Evolutionary conservation across 768 basidiomycete genomes (phyloP).

Genomic region (Lactarius psammicola): DNA sequence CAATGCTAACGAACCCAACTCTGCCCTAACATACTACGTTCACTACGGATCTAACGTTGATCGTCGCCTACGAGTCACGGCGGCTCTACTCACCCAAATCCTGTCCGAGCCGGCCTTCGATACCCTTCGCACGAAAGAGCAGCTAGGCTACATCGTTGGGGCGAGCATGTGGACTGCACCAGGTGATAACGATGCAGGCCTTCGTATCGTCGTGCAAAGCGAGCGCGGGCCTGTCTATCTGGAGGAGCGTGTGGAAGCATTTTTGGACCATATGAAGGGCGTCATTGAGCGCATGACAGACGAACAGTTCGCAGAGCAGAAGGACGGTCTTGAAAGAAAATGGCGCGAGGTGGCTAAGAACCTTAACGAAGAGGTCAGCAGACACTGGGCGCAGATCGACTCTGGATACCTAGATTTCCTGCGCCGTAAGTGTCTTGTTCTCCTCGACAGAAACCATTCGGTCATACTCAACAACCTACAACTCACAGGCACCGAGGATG

Average conservation of each 20-base stretch:
- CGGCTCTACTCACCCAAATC: slow-evolving; percentile 77
- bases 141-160: slow-evolving; percentile 90
- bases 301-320: slow-evolving; percentile 77
- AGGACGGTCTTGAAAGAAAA: slow-evolving; percentile 69
- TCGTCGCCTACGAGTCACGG: slow-evolving; percentile 59
- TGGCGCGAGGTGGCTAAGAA: slow-evolving; percentile 90
- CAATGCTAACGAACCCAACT: slow-evolving; percentile 86
- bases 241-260: slow-evolving; percentile 86
- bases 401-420: slow-evolving; percentile 85
- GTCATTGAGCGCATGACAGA: slow-evolving; percentile 66
- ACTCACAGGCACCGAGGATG: slow-evolving; percentile 66
- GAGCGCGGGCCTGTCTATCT: slow-evolving; percentile 78
- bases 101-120: slow-evolving; percentile 92
- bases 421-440: slow-evolving; percentile 55
- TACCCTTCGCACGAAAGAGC: slow-evolving; percentile 87
- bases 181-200: slow-evolving; percentile 69
- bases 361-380: slow-evolving; percentile 70
- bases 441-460: neutral
- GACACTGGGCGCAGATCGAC: slow-evolving; percentile 69
- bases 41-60: slow-evolving; percentile 72
- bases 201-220: slow-evolving; percentile 85
- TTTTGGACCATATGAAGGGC: slow-evolving; percentile 71
- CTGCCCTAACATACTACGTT: slow-evolving; percentile 80
- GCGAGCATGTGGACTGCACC: slow-evolving; percentile 54
- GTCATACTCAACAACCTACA: neutral